These are phyloP conservation scores for Calocybe gambosa DNA, from an alignment of 1,284 basidiomycete genomes.

Conservation along the genomic window DNA sequence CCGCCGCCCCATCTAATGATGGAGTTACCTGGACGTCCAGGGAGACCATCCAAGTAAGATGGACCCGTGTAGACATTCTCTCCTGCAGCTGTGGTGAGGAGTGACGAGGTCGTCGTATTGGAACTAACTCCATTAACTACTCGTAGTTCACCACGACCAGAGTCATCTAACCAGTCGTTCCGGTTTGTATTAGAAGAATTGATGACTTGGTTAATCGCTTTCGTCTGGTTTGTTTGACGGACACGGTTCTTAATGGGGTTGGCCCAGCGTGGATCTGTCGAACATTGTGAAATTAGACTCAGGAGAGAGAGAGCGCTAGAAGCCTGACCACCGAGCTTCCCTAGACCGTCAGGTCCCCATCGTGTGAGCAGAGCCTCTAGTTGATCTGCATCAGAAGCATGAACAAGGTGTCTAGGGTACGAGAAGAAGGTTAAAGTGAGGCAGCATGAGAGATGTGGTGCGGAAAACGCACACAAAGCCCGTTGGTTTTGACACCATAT, in stretches of 20 bases:
- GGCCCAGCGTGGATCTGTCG: slow-evolving; percentile 83
- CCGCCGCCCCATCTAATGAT: slow-evolving; percentile 54
- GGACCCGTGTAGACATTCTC: slow-evolving; percentile 53
- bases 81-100: slow-evolving; percentile 62
- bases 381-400: slow-evolving; percentile 91
- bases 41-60: slow-evolving; percentile 43
- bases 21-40: slow-evolving; percentile 54
- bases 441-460: slow-evolving; percentile 13
- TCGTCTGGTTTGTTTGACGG: slow-evolving; percentile 68
- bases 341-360: slow-evolving; percentile 89
- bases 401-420: slow-evolving; percentile 74
- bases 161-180: slow-evolving; percentile 34
- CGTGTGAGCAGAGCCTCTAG: slow-evolving; percentile 82
- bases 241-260: slow-evolving; percentile 84
- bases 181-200: slow-evolving; percentile 58
- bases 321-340: slow-evolving; percentile 80
- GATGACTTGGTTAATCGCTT: slow-evolving; percentile 79
- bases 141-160: slow-evolving; percentile 51
- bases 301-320: slow-evolving; percentile 15
- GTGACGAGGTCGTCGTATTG: slow-evolving; percentile 48
- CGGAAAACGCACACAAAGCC: slow-evolving; percentile 70
- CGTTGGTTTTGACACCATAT: slow-evolving; percentile 80
- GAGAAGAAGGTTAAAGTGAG: slow-evolving; percentile 20
- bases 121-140: slow-evolving; percentile 78
- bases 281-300: slow-evolving; percentile 18